phyloP scores from a whole-genome alignment of 176 grass and related monocot genomes.

The Chloris gayana region DNA sequence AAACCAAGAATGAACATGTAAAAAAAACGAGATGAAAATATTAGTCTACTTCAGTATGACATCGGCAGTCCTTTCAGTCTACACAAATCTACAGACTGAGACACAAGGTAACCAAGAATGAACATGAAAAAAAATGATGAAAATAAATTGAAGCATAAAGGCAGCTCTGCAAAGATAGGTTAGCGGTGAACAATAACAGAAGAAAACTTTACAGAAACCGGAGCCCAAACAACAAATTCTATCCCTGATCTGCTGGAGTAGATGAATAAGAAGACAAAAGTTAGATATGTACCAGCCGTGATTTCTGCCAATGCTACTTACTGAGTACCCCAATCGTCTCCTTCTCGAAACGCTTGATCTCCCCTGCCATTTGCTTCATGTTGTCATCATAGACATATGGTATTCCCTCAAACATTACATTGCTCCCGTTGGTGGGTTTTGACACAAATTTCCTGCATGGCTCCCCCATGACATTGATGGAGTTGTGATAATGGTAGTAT shows the following conservation, averaged over 20 bases:
- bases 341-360: slow-evolving; percentile 62
- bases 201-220: slow-evolving; percentile 28
- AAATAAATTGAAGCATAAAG: slow-evolving; percentile 10
- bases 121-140: not conserved
- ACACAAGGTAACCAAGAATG: not conserved
- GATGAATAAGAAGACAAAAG: not conserved
- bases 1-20: too few species aligned
- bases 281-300: slow-evolving; percentile 19
- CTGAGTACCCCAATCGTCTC: slow-evolving; percentile 41
- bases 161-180: not conserved
- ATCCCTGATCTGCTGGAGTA: not conserved
- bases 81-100: slow-evolving; percentile 38
- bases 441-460: slow-evolving; percentile 51
- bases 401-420: slow-evolving; percentile 56
- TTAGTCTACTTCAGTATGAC: too few species aligned
- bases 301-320: slow-evolving; percentile 20
- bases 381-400: slow-evolving; percentile 69
- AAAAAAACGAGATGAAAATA: too few species aligned
- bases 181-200: slow-evolving; percentile 2
- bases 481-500: slow-evolving; percentile 92
- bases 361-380: slow-evolving; percentile 51
- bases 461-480: slow-evolving; percentile 66
- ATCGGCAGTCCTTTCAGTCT: not conserved
- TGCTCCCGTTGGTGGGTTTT: slow-evolving; percentile 36
- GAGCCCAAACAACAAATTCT: not conserved